phyloP scores from a whole-genome alignment of 164 flowering plant genomes.

The Umbellularia californica region DNA sequence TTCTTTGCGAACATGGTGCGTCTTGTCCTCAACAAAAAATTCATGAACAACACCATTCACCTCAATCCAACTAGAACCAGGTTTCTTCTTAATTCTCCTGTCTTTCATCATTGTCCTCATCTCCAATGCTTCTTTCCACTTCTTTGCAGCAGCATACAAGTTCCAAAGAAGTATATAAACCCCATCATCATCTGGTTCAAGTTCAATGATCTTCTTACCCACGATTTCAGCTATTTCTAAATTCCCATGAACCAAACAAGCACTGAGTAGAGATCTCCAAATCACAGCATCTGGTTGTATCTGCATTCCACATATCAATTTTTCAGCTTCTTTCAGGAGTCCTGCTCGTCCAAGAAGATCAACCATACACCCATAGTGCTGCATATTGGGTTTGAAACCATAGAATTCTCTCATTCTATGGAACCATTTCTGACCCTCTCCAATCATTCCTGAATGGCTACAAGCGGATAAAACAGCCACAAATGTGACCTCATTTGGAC shows the following conservation, averaged over 20 bases:
- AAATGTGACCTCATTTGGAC: conserved; percentile 32
- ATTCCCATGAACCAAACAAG: conserved; percentile 26
- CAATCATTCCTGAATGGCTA: conserved; percentile 32
- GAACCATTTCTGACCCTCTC: conserved; percentile 30
- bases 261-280: conserved; percentile 32
- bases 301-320: conserved; percentile 23
- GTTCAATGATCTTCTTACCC: conserved; percentile 20
- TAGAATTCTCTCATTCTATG: conserved; percentile 28
- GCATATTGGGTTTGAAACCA: conserved; percentile 21
- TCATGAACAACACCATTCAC: conserved; percentile 37
- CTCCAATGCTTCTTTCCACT: conserved; percentile 29
- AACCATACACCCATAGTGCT: conserved; percentile 38
- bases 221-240: conserved; percentile 27
- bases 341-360: conserved; percentile 43
- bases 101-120: conserved; percentile 26
- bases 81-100: conserved; percentile 34
- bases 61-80: conserved; percentile 52
- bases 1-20: conserved; percentile 10
- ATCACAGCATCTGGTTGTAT: conserved; percentile 29
- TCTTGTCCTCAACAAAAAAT: conserved; percentile 34
- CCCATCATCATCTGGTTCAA: conserved; percentile 34
- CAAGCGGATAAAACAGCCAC: conserved; percentile 32
- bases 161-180: conserved; percentile 29
- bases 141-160: conserved; percentile 21
- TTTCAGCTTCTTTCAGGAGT: conserved; percentile 23